A percentile compares a stretch with the other conserved stretches of the same genome.
Evolutionary conservation across 2,329 filamentous ascomycete genomes (phyloP).

Genomic region (Penicillium sp.): DNA sequence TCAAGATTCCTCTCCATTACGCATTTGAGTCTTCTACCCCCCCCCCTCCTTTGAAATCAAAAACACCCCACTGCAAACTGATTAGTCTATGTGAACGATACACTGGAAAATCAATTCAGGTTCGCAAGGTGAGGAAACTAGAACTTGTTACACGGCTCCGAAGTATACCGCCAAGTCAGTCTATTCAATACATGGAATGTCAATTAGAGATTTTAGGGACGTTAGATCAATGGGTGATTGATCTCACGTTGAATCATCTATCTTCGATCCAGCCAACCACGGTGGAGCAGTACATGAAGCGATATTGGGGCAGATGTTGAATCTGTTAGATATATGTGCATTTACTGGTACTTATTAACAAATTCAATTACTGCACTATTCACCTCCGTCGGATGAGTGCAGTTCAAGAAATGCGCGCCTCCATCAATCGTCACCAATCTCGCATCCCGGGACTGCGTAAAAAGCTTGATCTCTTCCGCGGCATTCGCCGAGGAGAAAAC

Average conservation of each 20-base stretch:
- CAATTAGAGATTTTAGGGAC: not conserved
- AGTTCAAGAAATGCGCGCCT: slow-evolving; percentile 53
- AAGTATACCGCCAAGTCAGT: slow-evolving; percentile 3
- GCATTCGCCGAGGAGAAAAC: slow-evolving; percentile 12
- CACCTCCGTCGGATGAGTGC: slow-evolving; percentile 49
- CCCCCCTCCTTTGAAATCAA: too few relatives aligned
- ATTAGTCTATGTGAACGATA: not conserved
- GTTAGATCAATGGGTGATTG: not conserved
- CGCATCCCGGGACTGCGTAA: slow-evolving; percentile 46
- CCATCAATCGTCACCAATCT: slow-evolving; percentile 46
- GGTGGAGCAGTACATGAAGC: not conserved
- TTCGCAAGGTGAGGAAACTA: not conserved
- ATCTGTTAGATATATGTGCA: not conserved
- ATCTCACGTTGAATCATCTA: not conserved
- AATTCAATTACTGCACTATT: slow-evolving; percentile 23
- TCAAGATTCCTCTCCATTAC: not conserved
- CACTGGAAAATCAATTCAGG: not conserved
- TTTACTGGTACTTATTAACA: slow-evolving; percentile 24
- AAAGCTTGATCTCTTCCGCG: slow-evolving; percentile 45
- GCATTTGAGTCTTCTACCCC: too few relatives aligned
- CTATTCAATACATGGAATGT: not conserved
- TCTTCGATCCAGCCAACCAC: not conserved
- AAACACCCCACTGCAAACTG: too few relatives aligned
- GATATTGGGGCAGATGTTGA: not conserved
- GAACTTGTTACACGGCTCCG: not conserved